Evolutionary conservation across 2,329 filamentous ascomycete species (phyloP), one percentile per base, ranked within the genome.

Genomic region (Xylariaceae sp.): DNA sequence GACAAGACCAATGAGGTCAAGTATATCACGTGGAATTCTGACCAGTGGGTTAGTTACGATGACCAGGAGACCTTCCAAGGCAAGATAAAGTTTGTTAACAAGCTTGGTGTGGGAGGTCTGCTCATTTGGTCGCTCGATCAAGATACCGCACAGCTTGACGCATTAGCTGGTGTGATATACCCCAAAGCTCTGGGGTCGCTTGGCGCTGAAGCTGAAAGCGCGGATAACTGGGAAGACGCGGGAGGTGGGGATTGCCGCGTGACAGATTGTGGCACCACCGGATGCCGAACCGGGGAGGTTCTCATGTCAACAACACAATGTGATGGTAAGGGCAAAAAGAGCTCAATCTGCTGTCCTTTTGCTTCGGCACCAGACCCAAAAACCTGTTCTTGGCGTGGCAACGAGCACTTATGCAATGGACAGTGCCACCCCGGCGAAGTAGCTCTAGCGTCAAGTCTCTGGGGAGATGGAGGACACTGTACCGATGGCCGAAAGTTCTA

Each of bases 21-120:
- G 50, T 67, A 64, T 9, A 43, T 74, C n/a, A 66, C 66, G 1
- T 74, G 62, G 48, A 67, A 69, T 46, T 58, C 52, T 1, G 60
- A 74, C 50, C 71, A 78, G 55, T 79, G 73, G 75, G 69, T 77
- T 1, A 67, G 64, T 2, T 78, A 65, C 33, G 75, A 77, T 57
- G 72, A 77, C 48, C 43, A 53, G 1, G 65, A 69, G 1, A 76
- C 74, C 0, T 62, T 75, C 13, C 58, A 65, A 27, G 24, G 61
- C 29, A 75, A 75, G 57, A 61, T 62, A 1, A 60, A 69, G 4
- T 70, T 57, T 26, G 72, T 72, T 1, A 70, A 71, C 36, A 26
- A 60, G 0, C 44, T 58, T 0, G 70, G 74, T 7, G 56, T 76
- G 0, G 59, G 62, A 7, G 70, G 70, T 21, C 50, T 63, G 3